Conservation (phyloP, 176 grass and related monocot genomes). For the Bolboschoenus planiculmis region DNA sequence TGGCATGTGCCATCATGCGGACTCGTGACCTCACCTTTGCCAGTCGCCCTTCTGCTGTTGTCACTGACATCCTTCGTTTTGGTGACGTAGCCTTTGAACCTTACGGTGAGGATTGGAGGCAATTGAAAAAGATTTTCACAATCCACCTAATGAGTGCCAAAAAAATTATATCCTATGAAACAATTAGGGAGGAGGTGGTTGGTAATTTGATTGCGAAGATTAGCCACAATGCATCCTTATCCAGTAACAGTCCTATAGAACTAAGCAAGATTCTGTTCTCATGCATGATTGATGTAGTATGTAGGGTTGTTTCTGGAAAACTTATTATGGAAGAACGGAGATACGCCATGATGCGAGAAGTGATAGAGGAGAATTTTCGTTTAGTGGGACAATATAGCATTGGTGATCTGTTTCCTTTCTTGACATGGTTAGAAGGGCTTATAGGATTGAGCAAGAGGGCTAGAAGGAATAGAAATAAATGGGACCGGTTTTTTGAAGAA, state of each 20-base stretch:
- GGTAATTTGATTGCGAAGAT: background rate
- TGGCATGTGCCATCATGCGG: background rate
- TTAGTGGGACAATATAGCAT: background rate
- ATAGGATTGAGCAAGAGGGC: background rate
- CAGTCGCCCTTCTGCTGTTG: background rate
- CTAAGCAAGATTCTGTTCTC: background rate
- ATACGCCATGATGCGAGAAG: background rate
- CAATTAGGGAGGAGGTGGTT: background rate
- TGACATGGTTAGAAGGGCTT: background rate
- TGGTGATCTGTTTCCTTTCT: background rate
- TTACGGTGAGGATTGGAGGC: background rate
- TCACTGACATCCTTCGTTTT: background rate
- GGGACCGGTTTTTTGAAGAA: background rate
- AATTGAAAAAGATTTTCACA: background rate
- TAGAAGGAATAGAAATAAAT: background rate
- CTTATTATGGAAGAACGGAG: background rate
- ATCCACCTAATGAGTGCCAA: background rate
- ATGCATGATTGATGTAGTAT: background rate
- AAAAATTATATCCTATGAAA: background rate
- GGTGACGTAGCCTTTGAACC: background rate
- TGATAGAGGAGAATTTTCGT: background rate
- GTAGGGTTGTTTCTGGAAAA: background rate
- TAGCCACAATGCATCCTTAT: background rate
- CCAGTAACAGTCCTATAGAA: background rate
- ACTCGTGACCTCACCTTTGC: background rate